phyloP scores from a whole-genome alignment of 345 rosid species.

The Excoecaria cochinchinensis region DNA sequence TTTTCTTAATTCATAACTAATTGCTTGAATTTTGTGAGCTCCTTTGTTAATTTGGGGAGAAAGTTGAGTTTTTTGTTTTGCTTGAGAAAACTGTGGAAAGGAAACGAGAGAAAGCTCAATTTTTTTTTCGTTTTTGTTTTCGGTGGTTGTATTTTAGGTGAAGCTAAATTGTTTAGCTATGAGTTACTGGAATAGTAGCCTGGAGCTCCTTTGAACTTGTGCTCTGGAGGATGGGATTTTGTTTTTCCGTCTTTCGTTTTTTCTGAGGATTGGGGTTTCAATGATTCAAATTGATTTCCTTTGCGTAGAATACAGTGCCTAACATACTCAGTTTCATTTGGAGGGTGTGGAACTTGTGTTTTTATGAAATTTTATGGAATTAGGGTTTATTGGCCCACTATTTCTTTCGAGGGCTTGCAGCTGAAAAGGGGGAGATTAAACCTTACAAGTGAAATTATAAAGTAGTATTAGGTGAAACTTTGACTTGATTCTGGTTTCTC shows the following conservation, averaged over 20 bases:
- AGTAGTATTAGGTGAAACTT: background rate
- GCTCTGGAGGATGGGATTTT: background rate
- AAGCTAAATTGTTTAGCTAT: background rate
- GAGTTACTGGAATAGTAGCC: background rate
- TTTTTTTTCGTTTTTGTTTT: background rate
- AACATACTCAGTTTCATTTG: background rate
- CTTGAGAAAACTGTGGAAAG: conserved; percentile 6
- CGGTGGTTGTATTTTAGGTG: background rate
- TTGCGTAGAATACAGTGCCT: background rate
- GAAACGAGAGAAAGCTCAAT: background rate
- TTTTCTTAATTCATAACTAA: conserved; percentile 12
- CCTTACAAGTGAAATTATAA: background rate
- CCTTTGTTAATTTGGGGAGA: conserved; percentile 12
- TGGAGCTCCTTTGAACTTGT: conserved; percentile 24
- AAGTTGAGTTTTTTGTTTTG: conserved; percentile 1
- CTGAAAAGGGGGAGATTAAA: background rate
- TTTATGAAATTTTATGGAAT: conserved; percentile 14
- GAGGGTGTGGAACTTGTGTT: background rate
- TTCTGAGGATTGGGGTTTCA: background rate
- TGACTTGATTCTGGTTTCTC: background rate
- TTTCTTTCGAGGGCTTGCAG: background rate
- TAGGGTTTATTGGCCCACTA: conserved; percentile 21
- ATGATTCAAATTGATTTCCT: background rate
- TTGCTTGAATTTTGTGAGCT: background rate
- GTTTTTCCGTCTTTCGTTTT: background rate